phyloP scores from a whole-genome alignment of 1,284 basidiomycete genomes.

The Ceratobasidium papillatum region DNA sequence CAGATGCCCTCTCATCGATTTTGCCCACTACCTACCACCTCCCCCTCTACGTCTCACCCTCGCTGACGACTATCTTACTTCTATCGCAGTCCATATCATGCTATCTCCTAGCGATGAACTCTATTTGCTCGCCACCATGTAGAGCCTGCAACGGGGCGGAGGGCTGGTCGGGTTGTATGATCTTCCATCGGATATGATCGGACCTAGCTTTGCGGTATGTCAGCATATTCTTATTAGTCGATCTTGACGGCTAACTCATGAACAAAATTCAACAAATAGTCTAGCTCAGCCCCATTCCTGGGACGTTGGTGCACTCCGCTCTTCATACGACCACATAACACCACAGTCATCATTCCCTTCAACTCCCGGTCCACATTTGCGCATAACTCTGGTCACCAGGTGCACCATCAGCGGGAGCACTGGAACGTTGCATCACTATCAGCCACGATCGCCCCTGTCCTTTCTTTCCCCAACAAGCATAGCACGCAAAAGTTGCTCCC shows the following conservation, averaged over 20 bases:
- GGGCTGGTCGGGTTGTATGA: not conserved
- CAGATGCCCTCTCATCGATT: not conserved
- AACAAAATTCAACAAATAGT: not conserved
- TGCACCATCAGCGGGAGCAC: not conserved
- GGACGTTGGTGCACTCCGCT: not conserved
- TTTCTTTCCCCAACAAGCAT: not conserved
- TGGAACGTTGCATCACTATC: not conserved
- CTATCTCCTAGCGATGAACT: not conserved
- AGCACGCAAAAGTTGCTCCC: slow-evolving; percentile 3
- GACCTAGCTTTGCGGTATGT: not conserved
- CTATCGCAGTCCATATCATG: not conserved
- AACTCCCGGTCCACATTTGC: not conserved
- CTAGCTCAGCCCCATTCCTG: not conserved
- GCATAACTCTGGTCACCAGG: not conserved
- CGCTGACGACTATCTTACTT: not conserved
- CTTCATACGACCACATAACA: not conserved
- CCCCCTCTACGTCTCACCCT: not conserved
- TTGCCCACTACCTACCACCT: not conserved
- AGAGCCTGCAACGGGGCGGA: not conserved
- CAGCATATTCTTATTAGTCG: not conserved
- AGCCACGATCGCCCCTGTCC: slow-evolving; percentile 4
- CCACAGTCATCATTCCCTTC: not conserved
- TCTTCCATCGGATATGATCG: slow-evolving; percentile 13
- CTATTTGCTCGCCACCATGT: not conserved
- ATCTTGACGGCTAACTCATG: not conserved